Conservation (phyloP, 2,329 filamentous ascomycete species). For the Penicillium nordicum region DNA sequence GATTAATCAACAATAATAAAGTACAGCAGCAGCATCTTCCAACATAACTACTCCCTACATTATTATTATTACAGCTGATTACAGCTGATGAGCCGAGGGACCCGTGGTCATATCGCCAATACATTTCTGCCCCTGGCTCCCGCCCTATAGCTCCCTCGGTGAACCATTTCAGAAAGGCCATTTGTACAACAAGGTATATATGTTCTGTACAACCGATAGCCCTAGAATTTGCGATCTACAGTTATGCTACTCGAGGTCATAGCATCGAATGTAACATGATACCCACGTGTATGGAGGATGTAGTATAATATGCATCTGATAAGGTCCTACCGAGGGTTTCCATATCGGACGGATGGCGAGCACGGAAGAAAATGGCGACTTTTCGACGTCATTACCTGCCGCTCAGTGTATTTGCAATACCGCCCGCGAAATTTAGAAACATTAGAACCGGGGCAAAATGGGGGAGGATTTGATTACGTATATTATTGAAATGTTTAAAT, state of each 20-base stretch:
- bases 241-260: background rate
- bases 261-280: background rate
- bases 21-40: background rate
- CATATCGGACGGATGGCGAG: conserved; percentile 21
- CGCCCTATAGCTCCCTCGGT: conserved; percentile 19
- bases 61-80: background rate
- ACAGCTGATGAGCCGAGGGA: conserved; percentile 5
- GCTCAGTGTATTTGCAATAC: conserved; percentile 6
- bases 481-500: background rate
- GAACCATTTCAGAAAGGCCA: conserved; percentile 20
- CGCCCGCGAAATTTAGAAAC: background rate
- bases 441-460: background rate
- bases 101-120: background rate
- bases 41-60: background rate
- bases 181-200: background rate
- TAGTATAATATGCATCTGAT: conserved; percentile 1
- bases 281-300: background rate
- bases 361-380: conserved; percentile 24
- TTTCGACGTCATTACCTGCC: conserved; percentile 32
- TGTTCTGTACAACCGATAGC: background rate
- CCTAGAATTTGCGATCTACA: background rate
- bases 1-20: background rate
- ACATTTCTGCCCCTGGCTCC: conserved; percentile 6
- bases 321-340: conserved; percentile 1
- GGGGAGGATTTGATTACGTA: background rate